Conservation (phyloP, 83 land plant species). For the Picea engelmannii region DNA sequence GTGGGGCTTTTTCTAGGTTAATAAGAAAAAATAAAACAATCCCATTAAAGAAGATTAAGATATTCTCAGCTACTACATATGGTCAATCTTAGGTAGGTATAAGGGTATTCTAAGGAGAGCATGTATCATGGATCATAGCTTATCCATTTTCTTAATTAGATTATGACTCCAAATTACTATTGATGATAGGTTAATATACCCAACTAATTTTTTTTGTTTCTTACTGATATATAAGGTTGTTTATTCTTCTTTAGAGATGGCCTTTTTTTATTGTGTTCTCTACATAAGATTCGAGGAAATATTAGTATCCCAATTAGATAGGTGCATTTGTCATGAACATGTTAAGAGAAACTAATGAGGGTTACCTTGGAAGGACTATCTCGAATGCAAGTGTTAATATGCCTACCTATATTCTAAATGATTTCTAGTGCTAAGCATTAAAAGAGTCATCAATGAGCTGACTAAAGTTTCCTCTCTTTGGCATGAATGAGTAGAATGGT, state of each 20-base stretch:
- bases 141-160: too few relatives aligned
- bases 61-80: not conserved
- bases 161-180: too few relatives aligned
- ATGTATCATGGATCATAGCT: too few relatives aligned
- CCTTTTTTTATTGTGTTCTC: too few relatives aligned
- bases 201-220: too few relatives aligned
- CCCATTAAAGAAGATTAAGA: slow-evolving; percentile 57
- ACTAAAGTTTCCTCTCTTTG: slow-evolving; percentile 52
- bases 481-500: slow-evolving; percentile 42
- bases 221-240: too few relatives aligned
- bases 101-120: too few relatives aligned
- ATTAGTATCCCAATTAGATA: slow-evolving; percentile 10
- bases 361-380: slow-evolving; percentile 46
- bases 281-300: too few relatives aligned
- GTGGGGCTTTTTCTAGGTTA: slow-evolving; percentile 50
- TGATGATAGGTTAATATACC: too few relatives aligned
- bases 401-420: slow-evolving; percentile 46
- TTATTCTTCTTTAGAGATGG: too few relatives aligned
- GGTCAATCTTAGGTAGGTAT: too few relatives aligned
- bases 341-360: slow-evolving; percentile 37
- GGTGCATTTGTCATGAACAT: slow-evolving; percentile 46
- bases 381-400: slow-evolving; percentile 44
- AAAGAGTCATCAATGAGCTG: slow-evolving; percentile 53
- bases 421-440: slow-evolving; percentile 43
- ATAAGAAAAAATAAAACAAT: slow-evolving; percentile 54